These are phyloP conservation scores for Dunaliella sp. DNA, from an alignment of 139 green algal genomes.

Conservation along the genomic window DNA sequence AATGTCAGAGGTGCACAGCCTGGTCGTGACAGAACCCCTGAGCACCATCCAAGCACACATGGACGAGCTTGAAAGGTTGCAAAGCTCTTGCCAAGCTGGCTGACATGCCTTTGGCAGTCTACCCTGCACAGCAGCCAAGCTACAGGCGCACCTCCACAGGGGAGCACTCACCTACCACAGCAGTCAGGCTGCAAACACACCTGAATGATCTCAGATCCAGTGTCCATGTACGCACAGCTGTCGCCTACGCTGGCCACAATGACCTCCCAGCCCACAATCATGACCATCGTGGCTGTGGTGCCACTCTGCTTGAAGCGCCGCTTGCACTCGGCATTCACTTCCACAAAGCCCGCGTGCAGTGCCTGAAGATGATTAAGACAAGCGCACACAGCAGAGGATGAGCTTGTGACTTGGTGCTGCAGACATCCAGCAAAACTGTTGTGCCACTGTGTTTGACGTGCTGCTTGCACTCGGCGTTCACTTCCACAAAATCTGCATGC, in stretches of 20 bases:
- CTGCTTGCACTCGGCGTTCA: slow-evolving; percentile 29
- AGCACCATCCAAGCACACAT: too few relatives aligned
- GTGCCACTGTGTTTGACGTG: slow-evolving; percentile 55
- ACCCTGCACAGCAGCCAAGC: too few relatives aligned
- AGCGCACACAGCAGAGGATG: not conserved
- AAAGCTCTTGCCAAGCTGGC: too few relatives aligned
- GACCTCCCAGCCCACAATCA: slow-evolving; percentile 75
- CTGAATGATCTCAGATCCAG: slow-evolving; percentile 69
- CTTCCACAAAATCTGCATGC: slow-evolving; percentile 47
- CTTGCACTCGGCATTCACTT: slow-evolving; percentile 35
- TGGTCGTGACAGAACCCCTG: too few relatives aligned
- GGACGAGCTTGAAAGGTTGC: too few relatives aligned
- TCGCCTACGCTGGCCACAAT: slow-evolving; percentile 86
- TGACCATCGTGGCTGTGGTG: slow-evolving; percentile 79
- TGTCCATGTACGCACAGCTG: slow-evolving; percentile 80
- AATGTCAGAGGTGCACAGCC: too few relatives aligned
- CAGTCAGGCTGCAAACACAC: too few relatives aligned
- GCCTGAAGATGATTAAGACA: slow-evolving; percentile 26
- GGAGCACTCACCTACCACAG: too few relatives aligned
- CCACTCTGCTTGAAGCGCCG: slow-evolving; percentile 47
- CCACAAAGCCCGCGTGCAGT: slow-evolving; percentile 47
- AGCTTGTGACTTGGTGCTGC: not conserved
- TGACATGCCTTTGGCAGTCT: too few relatives aligned
- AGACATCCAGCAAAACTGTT: too few relatives aligned
- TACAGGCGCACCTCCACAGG: too few relatives aligned